phyloP scores from a whole-genome alignment of 345 rosid genomes.

The Gossypium australe region DNA sequence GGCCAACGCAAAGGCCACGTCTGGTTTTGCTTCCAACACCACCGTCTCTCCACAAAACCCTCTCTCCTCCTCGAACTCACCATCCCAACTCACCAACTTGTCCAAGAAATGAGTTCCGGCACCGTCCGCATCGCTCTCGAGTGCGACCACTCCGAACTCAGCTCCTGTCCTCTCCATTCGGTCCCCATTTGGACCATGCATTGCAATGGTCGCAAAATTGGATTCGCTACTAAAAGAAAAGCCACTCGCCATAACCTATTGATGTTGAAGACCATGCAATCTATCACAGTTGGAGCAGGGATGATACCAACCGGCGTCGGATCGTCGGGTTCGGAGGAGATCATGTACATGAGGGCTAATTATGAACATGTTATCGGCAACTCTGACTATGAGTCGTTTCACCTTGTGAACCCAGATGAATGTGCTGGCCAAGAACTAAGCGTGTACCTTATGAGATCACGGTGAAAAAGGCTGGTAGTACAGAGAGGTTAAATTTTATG shows the following conservation, averaged over 20 bases:
- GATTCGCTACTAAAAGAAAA: constrained; percentile 56
- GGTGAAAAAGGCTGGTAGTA: constrained; percentile 7
- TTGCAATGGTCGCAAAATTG: constrained; percentile 61
- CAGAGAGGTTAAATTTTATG: constrained; percentile 4
- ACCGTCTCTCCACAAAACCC: constrained; percentile 70
- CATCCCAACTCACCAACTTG: constrained; percentile 52
- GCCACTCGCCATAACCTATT: constrained; percentile 37
- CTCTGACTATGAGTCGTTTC: constrained; percentile 80
- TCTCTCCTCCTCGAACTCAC: constrained; percentile 73
- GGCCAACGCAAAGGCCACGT: constrained; percentile 79
- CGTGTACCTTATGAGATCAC: constrained; percentile 48
- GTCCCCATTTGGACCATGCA: constrained; percentile 65
- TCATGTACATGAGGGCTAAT: constrained; percentile 81
- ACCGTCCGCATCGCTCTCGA: constrained; percentile 75
- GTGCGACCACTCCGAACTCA: constrained; percentile 44
- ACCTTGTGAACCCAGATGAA: constrained; percentile 65
- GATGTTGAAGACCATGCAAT: constrained; percentile 66
- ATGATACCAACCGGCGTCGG: constrained; percentile 50
- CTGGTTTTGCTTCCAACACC: constrained; percentile 79
- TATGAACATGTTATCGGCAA: constrained; percentile 73
- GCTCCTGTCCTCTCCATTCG: constrained; percentile 51
- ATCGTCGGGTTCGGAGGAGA: constrained; percentile 47
- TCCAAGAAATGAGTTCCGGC: constrained; percentile 70
- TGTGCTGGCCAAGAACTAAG: constrained; percentile 77
- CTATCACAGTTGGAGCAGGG: constrained; percentile 76